Evolutionary conservation across 768 basidiomycete genomes (phyloP).

Genomic region (Suillus brevipes): DNA sequence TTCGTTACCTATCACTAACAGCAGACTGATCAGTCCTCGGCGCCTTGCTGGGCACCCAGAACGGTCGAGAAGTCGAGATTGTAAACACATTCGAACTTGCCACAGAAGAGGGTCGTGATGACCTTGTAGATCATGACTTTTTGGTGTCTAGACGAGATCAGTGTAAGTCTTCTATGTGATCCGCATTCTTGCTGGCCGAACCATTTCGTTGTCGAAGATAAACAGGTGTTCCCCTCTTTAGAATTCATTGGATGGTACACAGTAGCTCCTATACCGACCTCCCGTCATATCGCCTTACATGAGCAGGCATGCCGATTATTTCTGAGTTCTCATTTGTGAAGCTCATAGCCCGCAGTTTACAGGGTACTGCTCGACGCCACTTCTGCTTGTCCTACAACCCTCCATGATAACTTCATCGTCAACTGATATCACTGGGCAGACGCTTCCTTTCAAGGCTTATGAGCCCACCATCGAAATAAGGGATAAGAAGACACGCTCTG

Average conservation of each 20-base stretch:
- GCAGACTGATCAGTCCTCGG: constrained; percentile 67
- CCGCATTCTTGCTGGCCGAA: constrained; percentile 8
- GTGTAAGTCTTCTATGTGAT: constrained; percentile 50
- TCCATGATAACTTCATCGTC: constrained; percentile 44
- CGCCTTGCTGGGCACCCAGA: constrained; percentile 90
- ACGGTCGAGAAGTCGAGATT: constrained; percentile 93
- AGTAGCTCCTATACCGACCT: constrained; percentile 70
- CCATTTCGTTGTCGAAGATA: constrained; percentile 55
- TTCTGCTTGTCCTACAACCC: constrained; percentile 78
- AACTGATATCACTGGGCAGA: constrained; percentile 60
- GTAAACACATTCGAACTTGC: constrained; percentile 95
- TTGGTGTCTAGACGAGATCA: constrained; percentile 83
- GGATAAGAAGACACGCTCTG: constrained; percentile 71
- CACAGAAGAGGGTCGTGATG: constrained; percentile 50
- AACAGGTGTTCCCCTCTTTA: constrained; percentile 96
- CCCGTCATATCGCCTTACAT: constrained; percentile 79
- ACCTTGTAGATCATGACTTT: constrained; percentile 78
- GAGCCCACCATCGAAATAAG: constrained; percentile 87
- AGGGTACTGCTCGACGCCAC: constrained; percentile 81
- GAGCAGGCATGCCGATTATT: constrained; percentile 58
- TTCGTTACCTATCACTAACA: constrained; percentile 1
- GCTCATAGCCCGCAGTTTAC: constrained; percentile 59
- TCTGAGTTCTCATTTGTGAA: not conserved
- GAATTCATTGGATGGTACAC: constrained; percentile 99
- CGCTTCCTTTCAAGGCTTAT: constrained; percentile 90